These are phyloP conservation scores for Pyrenula aspistea DNA, from an alignment of 495 filamentous ascomycete species.

Conservation along the genomic window DNA sequence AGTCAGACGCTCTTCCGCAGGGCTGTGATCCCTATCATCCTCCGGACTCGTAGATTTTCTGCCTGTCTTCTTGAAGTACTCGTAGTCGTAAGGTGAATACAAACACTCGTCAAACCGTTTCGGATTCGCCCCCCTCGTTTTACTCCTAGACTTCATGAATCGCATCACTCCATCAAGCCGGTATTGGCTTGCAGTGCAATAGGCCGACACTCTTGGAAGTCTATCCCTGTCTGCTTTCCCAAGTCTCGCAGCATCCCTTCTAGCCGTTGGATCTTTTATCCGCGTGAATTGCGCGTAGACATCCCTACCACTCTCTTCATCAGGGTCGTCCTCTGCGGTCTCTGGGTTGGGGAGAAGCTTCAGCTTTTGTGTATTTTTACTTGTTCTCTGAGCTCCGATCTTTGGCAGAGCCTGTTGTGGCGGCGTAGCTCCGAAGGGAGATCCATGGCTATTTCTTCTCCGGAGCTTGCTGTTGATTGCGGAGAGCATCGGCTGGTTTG, in stretches of 20 bases:
- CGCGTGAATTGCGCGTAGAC: slow-evolving; percentile 92
- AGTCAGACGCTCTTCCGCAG: slow-evolving; percentile 14
- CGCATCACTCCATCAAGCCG: slow-evolving; percentile 76
- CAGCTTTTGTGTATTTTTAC: slow-evolving; percentile 89
- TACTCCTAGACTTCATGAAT: slow-evolving; percentile 73
- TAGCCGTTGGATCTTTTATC: slow-evolving; percentile 90
- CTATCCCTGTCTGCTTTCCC: slow-evolving; percentile 86
- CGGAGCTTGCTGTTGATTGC: slow-evolving; percentile 78
- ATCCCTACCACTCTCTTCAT: slow-evolving; percentile 86
- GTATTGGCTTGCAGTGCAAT: slow-evolving; percentile 87
- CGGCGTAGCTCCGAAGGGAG: slow-evolving; percentile 34
- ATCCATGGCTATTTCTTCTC: slow-evolving; percentile 70
- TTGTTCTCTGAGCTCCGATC: slow-evolving; percentile 89
- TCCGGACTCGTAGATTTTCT: slow-evolving; percentile 10
- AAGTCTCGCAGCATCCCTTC: slow-evolving; percentile 82
- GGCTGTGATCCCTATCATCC: slow-evolving; percentile 8
- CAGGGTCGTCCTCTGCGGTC: slow-evolving; percentile 54
- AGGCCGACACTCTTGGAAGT: slow-evolving; percentile 85
- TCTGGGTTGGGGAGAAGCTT: slow-evolving; percentile 89
- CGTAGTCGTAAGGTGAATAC: slow-evolving; percentile 82
- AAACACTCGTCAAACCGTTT: slow-evolving; percentile 95
- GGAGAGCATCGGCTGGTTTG: slow-evolving; percentile 60
- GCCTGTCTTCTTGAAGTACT: slow-evolving; percentile 29
- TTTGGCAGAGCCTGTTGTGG: slow-evolving; percentile 46
- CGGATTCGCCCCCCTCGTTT: slow-evolving; percentile 63